These are phyloP conservation scores for Candida manassasensis DNA, from an alignment of 805 yeast genomes.

Conservation along the genomic window DNA sequence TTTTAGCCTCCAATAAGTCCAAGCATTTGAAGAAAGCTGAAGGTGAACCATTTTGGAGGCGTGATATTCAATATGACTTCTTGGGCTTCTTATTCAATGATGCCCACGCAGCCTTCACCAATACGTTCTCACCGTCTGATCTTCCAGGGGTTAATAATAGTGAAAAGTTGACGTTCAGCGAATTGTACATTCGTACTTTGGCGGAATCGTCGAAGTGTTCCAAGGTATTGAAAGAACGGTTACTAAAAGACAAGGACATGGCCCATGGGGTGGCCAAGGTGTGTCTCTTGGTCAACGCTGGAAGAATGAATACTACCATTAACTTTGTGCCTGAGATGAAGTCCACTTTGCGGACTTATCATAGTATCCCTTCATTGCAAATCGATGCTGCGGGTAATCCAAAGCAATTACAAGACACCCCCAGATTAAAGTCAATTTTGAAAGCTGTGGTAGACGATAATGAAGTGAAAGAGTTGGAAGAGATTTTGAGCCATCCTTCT, in stretches of 20 bases:
- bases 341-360: constrained; percentile 87
- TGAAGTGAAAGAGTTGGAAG: constrained; percentile 42
- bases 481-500: constrained; percentile 34
- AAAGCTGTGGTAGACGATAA: constrained; percentile 68
- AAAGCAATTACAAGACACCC: constrained; percentile 90
- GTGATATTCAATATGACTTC: constrained; percentile 82
- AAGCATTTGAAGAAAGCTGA: constrained; percentile 81
- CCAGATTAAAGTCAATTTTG: constrained; percentile 81
- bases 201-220: constrained; percentile 83
- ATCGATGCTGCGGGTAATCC: constrained; percentile 49
- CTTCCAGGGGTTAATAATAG: constrained; percentile 30
- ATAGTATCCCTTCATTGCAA: constrained; percentile 87
- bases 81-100: constrained; percentile 61
- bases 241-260: constrained; percentile 55
- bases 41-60: constrained; percentile 88
- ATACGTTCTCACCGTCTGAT: constrained; percentile 46
- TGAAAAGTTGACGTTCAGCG: constrained; percentile 69
- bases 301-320: constrained; percentile 91
- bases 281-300: constrained; percentile 83
- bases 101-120: constrained; percentile 60
- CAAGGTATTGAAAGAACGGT: constrained; percentile 72
- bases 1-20: constrained; percentile 24
- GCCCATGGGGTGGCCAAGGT: constrained; percentile 74
- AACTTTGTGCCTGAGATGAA: constrained; percentile 95
- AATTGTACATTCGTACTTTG: constrained; percentile 74